Evolutionary conservation across 2,329 filamentous ascomycete species (phyloP).

Genomic region (Hypoxylon sp.): DNA sequence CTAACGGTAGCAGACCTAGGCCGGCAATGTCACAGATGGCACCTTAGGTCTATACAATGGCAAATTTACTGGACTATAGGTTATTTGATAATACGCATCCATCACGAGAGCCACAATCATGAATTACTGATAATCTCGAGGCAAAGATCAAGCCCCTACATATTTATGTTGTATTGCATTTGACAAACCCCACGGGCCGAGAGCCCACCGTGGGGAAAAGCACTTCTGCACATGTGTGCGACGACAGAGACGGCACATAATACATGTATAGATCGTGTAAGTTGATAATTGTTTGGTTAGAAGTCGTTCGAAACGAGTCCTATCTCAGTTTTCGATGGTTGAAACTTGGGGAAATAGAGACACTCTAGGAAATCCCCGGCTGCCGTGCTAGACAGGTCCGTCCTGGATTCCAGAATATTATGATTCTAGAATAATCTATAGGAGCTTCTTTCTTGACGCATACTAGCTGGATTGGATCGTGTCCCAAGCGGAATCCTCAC

Average conservation of each 20-base stretch:
- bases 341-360: not conserved
- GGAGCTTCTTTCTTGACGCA: not conserved
- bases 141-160: not conserved
- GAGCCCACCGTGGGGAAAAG: slow-evolving; percentile 12
- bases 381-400: not conserved
- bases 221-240: slow-evolving; percentile 1
- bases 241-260: not conserved
- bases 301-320: not conserved
- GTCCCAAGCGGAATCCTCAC: slow-evolving; percentile 1
- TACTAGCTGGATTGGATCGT: not conserved
- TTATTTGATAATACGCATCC: not conserved
- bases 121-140: slow-evolving; percentile 13
- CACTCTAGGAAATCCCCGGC: not conserved
- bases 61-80: not conserved
- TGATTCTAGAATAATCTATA: not conserved
- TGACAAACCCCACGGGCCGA: slow-evolving; percentile 8
- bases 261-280: not conserved
- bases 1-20: not conserved
- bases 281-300: not conserved
- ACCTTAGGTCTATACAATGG: slow-evolving; percentile 4
- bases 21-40: not conserved
- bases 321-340: not conserved
- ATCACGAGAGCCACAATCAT: slow-evolving; percentile 33
- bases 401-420: slow-evolving; percentile 4
- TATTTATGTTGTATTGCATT: slow-evolving; percentile 9